Conservation (phyloP, 306 rosid genomes). For the Dicorynia guianensis region DNA sequence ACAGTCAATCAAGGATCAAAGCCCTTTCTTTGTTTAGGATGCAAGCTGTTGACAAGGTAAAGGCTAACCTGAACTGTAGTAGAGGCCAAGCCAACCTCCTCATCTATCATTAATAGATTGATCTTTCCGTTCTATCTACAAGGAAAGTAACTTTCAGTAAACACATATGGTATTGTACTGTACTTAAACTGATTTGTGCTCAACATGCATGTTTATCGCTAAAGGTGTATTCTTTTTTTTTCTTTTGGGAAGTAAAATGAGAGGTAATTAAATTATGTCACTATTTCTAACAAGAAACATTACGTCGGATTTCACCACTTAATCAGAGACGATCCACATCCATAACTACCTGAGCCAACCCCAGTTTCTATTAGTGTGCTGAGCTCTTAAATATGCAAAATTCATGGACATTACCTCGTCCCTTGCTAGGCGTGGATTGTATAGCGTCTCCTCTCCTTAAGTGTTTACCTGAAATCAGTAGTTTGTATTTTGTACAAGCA, state of each 20-base stretch:
- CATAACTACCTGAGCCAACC: too few relatives aligned
- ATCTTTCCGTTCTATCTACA: background rate
- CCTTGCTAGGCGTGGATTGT: constrained; percentile 83
- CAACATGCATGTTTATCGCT: too few relatives aligned
- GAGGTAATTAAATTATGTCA: too few relatives aligned
- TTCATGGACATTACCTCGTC: constrained; percentile 64
- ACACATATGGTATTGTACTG: too few relatives aligned
- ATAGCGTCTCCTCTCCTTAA: constrained; percentile 78
- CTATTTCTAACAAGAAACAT: too few relatives aligned
- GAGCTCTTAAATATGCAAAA: constrained; percentile 25
- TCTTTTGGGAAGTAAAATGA: too few relatives aligned
- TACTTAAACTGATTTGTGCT: too few relatives aligned
- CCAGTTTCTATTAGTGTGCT: constrained; percentile 18
- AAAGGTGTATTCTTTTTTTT: too few relatives aligned
- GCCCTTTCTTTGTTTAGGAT: too few relatives aligned
- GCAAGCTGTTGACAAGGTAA: background rate
- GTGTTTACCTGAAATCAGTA: constrained; percentile 74
- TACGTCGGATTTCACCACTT: too few relatives aligned
- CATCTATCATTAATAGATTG: background rate
- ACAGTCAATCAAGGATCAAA: too few relatives aligned
- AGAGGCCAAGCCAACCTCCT: constrained; percentile 18
- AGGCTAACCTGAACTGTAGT: background rate
- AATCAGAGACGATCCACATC: too few relatives aligned
- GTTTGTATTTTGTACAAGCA: constrained; percentile 48
- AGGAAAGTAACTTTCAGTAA: background rate